Percentiles rank a stretch among this genome's conserved stretches.
These are phyloP conservation scores for Blastocystis sp. DNA, from an alignment of 352 stramenopile genomes.

Conservation along the genomic window DNA sequence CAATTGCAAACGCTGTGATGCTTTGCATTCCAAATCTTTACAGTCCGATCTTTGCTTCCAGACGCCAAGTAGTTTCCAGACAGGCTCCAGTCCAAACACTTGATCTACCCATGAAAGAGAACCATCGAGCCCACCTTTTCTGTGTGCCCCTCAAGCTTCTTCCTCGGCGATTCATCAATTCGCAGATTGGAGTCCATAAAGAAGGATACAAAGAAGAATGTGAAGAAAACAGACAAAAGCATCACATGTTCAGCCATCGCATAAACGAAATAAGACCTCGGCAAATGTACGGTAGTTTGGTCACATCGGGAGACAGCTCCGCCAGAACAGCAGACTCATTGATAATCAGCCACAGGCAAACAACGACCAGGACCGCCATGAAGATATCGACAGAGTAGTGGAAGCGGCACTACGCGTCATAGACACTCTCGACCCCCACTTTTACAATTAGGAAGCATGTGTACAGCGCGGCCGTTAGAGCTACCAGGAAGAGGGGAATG, in stretches of 20 bases:
- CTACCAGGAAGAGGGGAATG: conserved; percentile 38
- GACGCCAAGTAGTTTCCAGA: conserved; percentile 16
- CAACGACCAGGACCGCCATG: conserved; percentile 50
- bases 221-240: background rate
- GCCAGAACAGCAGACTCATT: conserved; percentile 34
- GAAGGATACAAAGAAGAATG: background rate
- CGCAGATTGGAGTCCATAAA: background rate
- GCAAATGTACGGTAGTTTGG: conserved; percentile 10
- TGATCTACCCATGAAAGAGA: conserved; percentile 14
- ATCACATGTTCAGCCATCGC: conserved; percentile 32
- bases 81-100: conserved; percentile 36
- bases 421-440: background rate
- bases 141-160: background rate
- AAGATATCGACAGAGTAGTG: conserved; percentile 64
- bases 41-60: conserved; percentile 11
- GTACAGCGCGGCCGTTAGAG: background rate
- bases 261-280: conserved; percentile 35
- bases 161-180: background rate
- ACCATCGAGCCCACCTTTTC: background rate
- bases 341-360: conserved; percentile 56
- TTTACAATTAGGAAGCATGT: conserved; percentile 33
- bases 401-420: conserved; percentile 45
- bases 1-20: background rate
- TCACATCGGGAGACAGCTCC: background rate
- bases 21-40: conserved; percentile 40